Percentiles rank a stretch among this genome's conserved stretches.
These are phyloP conservation scores for Salvia miltiorrhiza DNA, from an alignment of 257 asterid species.

Conservation along the genomic window DNA sequence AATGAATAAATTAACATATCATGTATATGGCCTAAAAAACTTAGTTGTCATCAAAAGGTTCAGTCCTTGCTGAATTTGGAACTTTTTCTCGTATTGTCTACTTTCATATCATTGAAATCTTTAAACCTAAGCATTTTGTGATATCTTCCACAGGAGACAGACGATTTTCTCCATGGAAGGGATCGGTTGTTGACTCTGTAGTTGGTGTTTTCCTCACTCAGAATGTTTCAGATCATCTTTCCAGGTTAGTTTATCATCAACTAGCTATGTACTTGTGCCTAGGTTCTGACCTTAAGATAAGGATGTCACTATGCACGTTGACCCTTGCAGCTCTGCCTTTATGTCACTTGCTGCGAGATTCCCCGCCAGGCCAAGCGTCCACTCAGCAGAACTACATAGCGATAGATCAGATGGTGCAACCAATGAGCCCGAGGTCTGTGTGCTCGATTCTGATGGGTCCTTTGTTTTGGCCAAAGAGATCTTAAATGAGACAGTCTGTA, in stretches of 20 bases:
- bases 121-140: slow-evolving; percentile 9
- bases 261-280: background rate
- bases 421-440: slow-evolving; percentile 45
- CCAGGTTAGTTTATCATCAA: slow-evolving; percentile 47
- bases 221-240: slow-evolving; percentile 72
- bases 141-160: slow-evolving; percentile 50
- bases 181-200: slow-evolving; percentile 75
- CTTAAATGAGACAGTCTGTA: slow-evolving; percentile 27
- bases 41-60: background rate
- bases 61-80: background rate
- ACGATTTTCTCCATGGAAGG: slow-evolving; percentile 75
- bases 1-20: background rate
- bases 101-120: slow-evolving; percentile 11
- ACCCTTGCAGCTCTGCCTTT: slow-evolving; percentile 66
- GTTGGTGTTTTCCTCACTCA: slow-evolving; percentile 76
- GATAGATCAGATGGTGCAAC: slow-evolving; percentile 27
- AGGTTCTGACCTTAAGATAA: slow-evolving; percentile 4
- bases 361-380: slow-evolving; percentile 34
- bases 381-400: slow-evolving; percentile 34
- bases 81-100: background rate
- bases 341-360: slow-evolving; percentile 64
- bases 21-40: slow-evolving; percentile 3
- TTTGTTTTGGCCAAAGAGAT: slow-evolving; percentile 39
- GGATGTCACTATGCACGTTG: background rate
- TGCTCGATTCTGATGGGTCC: slow-evolving; percentile 39